Evolutionary conservation across 2,329 filamentous ascomycete genomes (phyloP).

Genomic region (Diaporthe caulivora): DNA sequence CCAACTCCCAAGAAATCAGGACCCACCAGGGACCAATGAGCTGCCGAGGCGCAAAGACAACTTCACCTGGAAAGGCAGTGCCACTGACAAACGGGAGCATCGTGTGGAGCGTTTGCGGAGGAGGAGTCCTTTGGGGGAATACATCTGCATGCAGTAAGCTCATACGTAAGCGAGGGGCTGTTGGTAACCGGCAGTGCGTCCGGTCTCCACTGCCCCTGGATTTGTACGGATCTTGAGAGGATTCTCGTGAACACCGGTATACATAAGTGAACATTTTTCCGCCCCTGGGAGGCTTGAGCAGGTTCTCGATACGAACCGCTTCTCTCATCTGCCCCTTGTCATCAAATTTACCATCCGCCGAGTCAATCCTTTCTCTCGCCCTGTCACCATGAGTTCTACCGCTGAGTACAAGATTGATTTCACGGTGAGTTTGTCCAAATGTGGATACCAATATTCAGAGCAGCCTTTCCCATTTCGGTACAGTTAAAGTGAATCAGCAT

Average conservation of each 20-base stretch:
- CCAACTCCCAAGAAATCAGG: slow-evolving; percentile 5
- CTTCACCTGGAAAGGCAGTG: not conserved
- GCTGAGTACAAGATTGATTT: slow-evolving; percentile 14
- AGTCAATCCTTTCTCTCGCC: not conserved
- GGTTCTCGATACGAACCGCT: not conserved
- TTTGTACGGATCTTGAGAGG: slow-evolving; percentile 14
- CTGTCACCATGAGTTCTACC: slow-evolving; percentile 15
- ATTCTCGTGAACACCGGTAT: slow-evolving; percentile 7
- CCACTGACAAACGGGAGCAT: not conserved
- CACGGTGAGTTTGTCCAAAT: not conserved
- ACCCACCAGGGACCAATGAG: slow-evolving; percentile 13
- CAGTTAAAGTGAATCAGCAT: too few relatives aligned
- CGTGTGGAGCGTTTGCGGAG: slow-evolving; percentile 1
- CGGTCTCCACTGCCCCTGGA: slow-evolving; percentile 20
- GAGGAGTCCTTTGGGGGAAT: not conserved
- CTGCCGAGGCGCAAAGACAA: not conserved
- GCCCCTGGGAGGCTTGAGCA: not conserved
- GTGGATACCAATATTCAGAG: not conserved
- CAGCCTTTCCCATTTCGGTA: too few relatives aligned
- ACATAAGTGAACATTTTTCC: slow-evolving; percentile 15
- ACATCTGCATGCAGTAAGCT: slow-evolving; percentile 17
- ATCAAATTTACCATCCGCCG: not conserved
- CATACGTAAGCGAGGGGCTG: slow-evolving; percentile 18
- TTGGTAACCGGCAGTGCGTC: not conserved
- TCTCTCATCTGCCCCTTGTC: not conserved